These are phyloP conservation scores for Pythium insidiosum DNA, from an alignment of 352 stramenopile genomes.

Conservation along the genomic window DNA sequence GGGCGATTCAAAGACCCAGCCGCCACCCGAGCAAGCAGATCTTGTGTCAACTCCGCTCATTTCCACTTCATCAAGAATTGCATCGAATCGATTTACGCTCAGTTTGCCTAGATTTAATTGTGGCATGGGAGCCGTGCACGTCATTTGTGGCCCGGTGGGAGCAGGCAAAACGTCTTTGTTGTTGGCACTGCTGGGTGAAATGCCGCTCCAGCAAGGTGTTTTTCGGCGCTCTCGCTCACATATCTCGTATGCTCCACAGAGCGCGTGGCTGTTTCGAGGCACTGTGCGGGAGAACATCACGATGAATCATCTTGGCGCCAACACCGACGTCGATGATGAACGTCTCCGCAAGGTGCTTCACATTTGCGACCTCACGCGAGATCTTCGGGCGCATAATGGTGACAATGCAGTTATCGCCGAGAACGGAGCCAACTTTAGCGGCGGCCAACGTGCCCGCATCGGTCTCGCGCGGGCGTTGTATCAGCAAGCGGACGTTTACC, in stretches of 20 bases:
- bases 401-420: slow-evolving; percentile 53
- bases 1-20: too few relatives aligned
- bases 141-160: slow-evolving; percentile 88
- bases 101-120: too few relatives aligned
- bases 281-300: slow-evolving; percentile 62
- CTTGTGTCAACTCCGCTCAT: too few relatives aligned
- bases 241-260: slow-evolving; percentile 69
- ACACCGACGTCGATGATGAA: slow-evolving; percentile 17
- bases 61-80: too few relatives aligned
- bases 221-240: slow-evolving; percentile 11
- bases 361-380: slow-evolving; percentile 62
- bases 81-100: too few relatives aligned
- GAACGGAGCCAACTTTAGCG: slow-evolving; percentile 80
- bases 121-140: too few relatives aligned
- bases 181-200: slow-evolving; percentile 93
- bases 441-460: slow-evolving; percentile 74
- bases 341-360: slow-evolving; percentile 46
- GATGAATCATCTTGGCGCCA: slow-evolving; percentile 17
- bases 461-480: slow-evolving; percentile 84
- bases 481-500: slow-evolving; percentile 47
- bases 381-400: slow-evolving; percentile 39
- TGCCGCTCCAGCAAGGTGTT: slow-evolving; percentile 47
- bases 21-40: too few relatives aligned
- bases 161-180: slow-evolving; percentile 95
- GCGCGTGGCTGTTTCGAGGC: slow-evolving; percentile 62